These are phyloP conservation scores for Fraxinus platypoda DNA, from an alignment of 305 asterid species.

Conservation along the genomic window DNA sequence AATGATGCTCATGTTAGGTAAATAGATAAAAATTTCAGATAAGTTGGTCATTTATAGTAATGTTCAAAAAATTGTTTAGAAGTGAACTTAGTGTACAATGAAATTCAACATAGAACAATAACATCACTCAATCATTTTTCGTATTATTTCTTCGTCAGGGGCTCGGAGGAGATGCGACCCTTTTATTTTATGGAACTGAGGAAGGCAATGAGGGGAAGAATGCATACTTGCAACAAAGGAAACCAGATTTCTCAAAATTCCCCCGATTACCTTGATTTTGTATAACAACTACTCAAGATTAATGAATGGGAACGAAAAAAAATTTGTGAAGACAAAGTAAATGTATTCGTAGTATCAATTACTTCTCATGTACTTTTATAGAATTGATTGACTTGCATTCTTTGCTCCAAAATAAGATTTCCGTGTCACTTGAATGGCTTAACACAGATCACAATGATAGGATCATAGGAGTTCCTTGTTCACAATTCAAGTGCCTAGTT, in stretches of 20 bases:
- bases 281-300: neutral
- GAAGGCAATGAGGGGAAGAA: slow-evolving; percentile 79
- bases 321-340: slow-evolving; percentile 2
- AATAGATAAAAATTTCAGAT: too few relatives aligned
- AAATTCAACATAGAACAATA: neutral
- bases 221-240: slow-evolving; percentile 58
- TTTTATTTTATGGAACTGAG: slow-evolving; percentile 79
- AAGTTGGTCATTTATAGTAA: too few relatives aligned
- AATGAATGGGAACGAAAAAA: slow-evolving; percentile 10
- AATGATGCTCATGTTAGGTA: too few relatives aligned
- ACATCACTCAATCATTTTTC: neutral
- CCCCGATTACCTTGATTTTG: slow-evolving; percentile 64
- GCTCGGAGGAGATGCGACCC: slow-evolving; percentile 86
- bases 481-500: neutral
- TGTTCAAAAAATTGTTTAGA: too few relatives aligned
- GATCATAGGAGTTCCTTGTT: neutral
- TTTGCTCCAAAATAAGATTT: neutral
- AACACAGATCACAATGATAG: neutral
- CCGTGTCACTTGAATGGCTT: neutral
- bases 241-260: slow-evolving; percentile 81
- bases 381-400: neutral
- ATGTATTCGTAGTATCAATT: neutral
- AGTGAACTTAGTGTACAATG: neutral
- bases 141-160: slow-evolving; percentile 40
- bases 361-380: neutral